These are phyloP conservation scores for Priceomyces castillae DNA, from an alignment of 805 yeast species.

Conservation along the genomic window DNA sequence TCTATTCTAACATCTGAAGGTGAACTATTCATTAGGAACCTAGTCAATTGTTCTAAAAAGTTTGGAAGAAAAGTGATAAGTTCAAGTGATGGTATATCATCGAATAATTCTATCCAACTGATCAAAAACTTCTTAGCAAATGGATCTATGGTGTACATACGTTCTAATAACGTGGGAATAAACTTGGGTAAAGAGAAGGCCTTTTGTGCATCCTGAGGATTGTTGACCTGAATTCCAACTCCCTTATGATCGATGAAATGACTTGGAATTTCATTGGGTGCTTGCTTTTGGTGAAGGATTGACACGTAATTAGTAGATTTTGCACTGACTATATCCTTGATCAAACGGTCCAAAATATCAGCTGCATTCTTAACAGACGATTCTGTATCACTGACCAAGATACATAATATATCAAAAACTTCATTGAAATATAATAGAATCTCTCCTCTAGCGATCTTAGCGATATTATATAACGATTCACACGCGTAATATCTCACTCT, in stretches of 20 bases:
- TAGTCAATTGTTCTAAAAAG: conserved; percentile 78
- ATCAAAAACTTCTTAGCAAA: conserved; percentile 88
- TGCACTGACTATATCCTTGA: conserved; percentile 93
- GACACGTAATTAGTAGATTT: conserved; percentile 87
- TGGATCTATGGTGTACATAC: conserved; percentile 91
- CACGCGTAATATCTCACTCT: conserved; percentile 96
- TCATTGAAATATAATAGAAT: conserved; percentile 89
- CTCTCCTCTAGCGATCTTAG: conserved; percentile 95
- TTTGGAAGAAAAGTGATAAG: conserved; percentile 84
- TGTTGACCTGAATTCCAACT: conserved; percentile 56
- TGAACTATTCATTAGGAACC: conserved; percentile 71
- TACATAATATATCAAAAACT: conserved; percentile 88
- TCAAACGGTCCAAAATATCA: conserved; percentile 81
- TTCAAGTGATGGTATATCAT: conserved; percentile 90
- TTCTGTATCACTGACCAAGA: conserved; percentile 86
- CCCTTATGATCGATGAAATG: conserved; percentile 55
- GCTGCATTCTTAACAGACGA: conserved; percentile 93
- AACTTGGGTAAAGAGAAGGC: conserved; percentile 86
- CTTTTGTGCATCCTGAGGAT: conserved; percentile 54
- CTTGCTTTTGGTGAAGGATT: conserved; percentile 51
- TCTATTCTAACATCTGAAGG: conserved; percentile 85
- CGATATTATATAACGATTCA: conserved; percentile 91
- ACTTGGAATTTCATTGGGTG: conserved; percentile 32
- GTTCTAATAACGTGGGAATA: conserved; percentile 85
- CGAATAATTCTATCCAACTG: conserved; percentile 90